These are phyloP conservation scores for Fusarium subtropicale DNA, from an alignment of 2,329 filamentous ascomycete genomes.

Conservation along the genomic window DNA sequence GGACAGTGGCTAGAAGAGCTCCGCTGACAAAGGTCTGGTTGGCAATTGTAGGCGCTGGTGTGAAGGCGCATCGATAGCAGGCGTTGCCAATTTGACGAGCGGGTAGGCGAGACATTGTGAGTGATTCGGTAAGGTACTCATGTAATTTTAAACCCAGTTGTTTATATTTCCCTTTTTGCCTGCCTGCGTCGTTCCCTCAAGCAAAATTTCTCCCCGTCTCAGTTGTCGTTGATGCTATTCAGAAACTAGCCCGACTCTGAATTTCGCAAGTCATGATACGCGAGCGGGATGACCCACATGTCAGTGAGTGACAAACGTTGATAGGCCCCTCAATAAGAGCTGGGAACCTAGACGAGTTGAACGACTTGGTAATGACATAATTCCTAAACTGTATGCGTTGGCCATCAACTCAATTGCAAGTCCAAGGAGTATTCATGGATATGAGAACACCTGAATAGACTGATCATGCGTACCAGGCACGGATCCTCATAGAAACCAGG, in stretches of 20 bases:
- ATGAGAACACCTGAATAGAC: background rate
- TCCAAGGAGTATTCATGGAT: background rate
- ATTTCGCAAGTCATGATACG: constrained; percentile 26
- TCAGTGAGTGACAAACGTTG: constrained; percentile 6
- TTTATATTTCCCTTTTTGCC: background rate
- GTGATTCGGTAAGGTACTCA: background rate
- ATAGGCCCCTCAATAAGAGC: constrained; percentile 7
- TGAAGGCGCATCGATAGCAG: constrained; percentile 59
- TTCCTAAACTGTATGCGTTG: background rate
- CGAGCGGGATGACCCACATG: constrained; percentile 25
- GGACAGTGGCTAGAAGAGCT: constrained; percentile 34
- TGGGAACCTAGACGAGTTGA: background rate
- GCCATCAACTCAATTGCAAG: background rate
- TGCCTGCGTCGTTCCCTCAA: background rate
- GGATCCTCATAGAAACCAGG: background rate
- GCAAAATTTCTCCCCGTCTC: constrained; percentile 10
- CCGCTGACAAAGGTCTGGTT: constrained; percentile 45
- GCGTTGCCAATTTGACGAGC: constrained; percentile 52
- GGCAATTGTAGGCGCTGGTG: constrained; percentile 44
- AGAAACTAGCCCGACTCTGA: constrained; percentile 24
- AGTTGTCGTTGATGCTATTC: constrained; percentile 20
- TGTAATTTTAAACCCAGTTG: background rate
- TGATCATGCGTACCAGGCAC: background rate
- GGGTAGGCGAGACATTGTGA: constrained; percentile 55
- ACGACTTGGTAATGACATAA: background rate